These are phyloP conservation scores for Leccinum glutinopallens DNA, from an alignment of 1,284 basidiomycete genomes.

Conservation along the genomic window DNA sequence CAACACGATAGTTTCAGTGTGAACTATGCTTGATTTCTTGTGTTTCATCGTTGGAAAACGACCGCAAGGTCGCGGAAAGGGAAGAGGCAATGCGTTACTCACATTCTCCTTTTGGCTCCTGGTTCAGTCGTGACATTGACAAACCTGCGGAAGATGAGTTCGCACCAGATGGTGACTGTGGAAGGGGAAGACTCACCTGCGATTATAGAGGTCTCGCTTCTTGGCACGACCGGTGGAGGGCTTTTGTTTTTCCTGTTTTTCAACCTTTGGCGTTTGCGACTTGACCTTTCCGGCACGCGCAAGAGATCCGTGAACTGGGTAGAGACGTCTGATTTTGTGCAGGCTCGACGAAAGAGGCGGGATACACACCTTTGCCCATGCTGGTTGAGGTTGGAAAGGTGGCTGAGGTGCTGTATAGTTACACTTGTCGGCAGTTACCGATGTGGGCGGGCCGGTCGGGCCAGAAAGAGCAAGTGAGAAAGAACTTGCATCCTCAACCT, in stretches of 20 bases:
- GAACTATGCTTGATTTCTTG: slow-evolving; percentile 34
- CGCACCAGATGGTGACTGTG: neutral
- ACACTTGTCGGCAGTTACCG: slow-evolving; percentile 12
- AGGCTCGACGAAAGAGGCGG: neutral
- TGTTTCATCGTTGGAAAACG: slow-evolving; percentile 24
- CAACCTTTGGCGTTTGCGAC: slow-evolving; percentile 95
- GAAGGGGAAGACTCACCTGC: slow-evolving; percentile 60
- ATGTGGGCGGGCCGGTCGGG: neutral
- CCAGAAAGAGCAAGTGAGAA: neutral
- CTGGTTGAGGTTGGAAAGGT: slow-evolving; percentile 42
- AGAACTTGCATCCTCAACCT: too few relatives aligned
- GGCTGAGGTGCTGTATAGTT: slow-evolving; percentile 27
- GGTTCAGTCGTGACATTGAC: slow-evolving; percentile 90
- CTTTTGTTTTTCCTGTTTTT: slow-evolving; percentile 98
- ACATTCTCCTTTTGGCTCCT: slow-evolving; percentile 76
- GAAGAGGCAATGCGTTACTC: slow-evolving; percentile 4
- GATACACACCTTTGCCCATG: slow-evolving; percentile 63
- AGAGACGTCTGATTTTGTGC: neutral
- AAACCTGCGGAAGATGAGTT: slow-evolving; percentile 55
- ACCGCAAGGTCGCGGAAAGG: neutral
- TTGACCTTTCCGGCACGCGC: slow-evolving; percentile 99
- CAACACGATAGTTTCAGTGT: slow-evolving; percentile 37
- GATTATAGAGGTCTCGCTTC: slow-evolving; percentile 94
- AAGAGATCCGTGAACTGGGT: slow-evolving; percentile 97
- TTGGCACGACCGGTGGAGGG: slow-evolving; percentile 92